Base-by-base conservation (phyloP, 441 rosid species). In the Hura crepitans region DNA sequence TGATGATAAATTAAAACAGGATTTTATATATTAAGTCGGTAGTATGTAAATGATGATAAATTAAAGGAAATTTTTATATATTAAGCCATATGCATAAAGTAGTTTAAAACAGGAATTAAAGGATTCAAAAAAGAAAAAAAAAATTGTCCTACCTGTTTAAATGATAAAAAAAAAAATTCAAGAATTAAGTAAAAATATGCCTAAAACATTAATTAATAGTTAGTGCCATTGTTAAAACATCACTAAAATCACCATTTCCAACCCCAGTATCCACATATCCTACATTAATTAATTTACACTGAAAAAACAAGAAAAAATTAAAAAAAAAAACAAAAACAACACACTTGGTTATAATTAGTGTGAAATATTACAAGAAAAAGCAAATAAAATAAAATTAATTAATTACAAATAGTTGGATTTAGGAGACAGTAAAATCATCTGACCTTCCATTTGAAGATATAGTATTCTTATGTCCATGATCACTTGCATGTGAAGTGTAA, bases 401-500 rank as follows among this genome's bases (percentile, higher is more conserved):
- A 53, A 22, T 53, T 53, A 22, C 3, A 28, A 4, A 56, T 28
- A 27, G 13, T 28, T 13, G 0, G 27, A 58, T 42, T 74, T n/a
- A 72, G 58, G 78, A 72, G 66, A 76, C 59, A 18, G 67, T 53
- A 75, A 75, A 81, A 33, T 75, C 80, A 45, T 79, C 82, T 12
- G 79, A 75, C 71, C 58, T 55, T 46, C 72, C 79, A 71, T 76
- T 73, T 20, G 85, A 76, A 49, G 80, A 73, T 60, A 42, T 62
- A 8, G 4, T 35, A 35, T 35, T 35, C 3, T 61, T 5, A 11
- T 79, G 85, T 30, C 66, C 87, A 14, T n/a, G n/a, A n/a, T 91
- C 91, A 74, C 84, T 77, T 4, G 78, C 84, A 71, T 74, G 62
- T 0, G 84, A 80, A 23, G 95, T 87, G 71, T 71, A 75, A 39